Conservation (phyloP, 2,329 filamentous ascomycete genomes). For the Volutella citrinella region DNA sequence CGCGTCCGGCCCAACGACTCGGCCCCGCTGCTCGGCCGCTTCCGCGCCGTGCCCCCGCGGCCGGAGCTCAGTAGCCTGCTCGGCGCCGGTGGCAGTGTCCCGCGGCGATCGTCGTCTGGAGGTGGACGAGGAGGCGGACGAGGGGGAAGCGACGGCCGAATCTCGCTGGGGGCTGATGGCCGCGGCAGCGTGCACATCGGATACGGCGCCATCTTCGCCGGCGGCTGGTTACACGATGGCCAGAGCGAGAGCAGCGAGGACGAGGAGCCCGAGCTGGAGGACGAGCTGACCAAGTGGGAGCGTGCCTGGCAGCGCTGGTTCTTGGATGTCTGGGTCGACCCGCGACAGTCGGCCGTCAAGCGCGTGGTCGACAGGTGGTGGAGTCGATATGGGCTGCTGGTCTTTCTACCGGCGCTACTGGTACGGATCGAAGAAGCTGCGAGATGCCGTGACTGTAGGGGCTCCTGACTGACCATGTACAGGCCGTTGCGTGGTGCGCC, state of each 20-base stretch:
- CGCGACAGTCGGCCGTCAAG: conserved; percentile 56
- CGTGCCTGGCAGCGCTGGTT: conserved; percentile 35
- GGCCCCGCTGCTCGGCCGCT: conserved; percentile 62
- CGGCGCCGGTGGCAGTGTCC: no score
- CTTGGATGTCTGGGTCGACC: conserved; percentile 58
- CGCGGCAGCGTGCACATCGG: conserved; percentile 55
- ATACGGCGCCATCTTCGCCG: conserved; percentile 52
- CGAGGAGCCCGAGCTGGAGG: conserved; percentile 31
- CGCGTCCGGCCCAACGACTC: conserved; percentile 51
- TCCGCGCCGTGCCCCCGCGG: conserved; percentile 57
- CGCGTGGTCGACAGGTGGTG: conserved; percentile 61
- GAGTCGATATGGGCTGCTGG: conserved; percentile 58
- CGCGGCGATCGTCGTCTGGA: conserved; percentile 38
- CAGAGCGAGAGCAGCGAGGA: conserved; percentile 23
- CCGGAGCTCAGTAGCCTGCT: conserved; percentile 26
- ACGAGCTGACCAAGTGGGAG: conserved; percentile 33
- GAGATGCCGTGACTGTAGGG: not conserved
- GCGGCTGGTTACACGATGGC: conserved; percentile 34
- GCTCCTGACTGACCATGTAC: conserved; percentile 9
- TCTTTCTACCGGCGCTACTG: conserved; percentile 58
- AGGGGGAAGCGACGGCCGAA: no score
- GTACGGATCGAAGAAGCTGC: conserved; percentile 37
- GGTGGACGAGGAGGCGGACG: conserved; percentile 12
- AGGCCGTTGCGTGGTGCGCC: conserved; percentile 64
- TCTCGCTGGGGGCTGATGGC: no score